Conservation (phyloP, 345 rosid genomes). For the Dimocarpus longan region DNA sequence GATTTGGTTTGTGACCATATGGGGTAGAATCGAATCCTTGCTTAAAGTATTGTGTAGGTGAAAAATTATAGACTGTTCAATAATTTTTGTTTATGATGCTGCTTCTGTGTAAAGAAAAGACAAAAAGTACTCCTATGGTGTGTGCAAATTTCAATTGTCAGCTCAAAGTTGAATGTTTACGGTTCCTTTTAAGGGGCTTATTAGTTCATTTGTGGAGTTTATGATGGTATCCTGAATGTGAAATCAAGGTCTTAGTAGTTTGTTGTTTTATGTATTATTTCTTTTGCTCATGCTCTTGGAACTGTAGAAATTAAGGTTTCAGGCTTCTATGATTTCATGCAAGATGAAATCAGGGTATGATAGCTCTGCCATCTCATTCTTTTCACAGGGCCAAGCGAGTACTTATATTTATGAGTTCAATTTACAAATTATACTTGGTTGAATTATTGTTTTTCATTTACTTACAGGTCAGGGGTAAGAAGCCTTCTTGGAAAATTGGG, state of each 20-base stretch:
- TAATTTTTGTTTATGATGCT: neutral
- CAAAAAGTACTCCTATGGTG: neutral
- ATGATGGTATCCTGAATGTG: neutral
- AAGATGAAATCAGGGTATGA: neutral
- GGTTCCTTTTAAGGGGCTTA: neutral
- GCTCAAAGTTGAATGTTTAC: neutral
- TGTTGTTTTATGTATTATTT: constrained; percentile 10
- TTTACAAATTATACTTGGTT: neutral
- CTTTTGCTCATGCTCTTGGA: neutral
- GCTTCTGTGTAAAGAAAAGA: neutral
- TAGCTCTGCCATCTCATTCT: neutral
- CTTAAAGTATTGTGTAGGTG: neutral
- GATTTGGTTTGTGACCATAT: neutral
- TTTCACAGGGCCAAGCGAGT: neutral
- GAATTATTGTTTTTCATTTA: neutral
- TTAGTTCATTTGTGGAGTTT: neutral
- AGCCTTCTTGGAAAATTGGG: constrained; percentile 23
- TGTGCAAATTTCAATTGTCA: neutral
- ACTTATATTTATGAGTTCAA: neutral
- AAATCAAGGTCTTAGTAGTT: neutral
- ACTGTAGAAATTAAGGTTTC: neutral
- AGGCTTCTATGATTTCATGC: neutral
- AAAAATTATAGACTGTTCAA: neutral
- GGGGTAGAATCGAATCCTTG: neutral
- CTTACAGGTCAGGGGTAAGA: constrained; percentile 20